These are phyloP conservation scores for Nepenthes alata DNA, from an alignment of 179 eudicot species.

Conservation along the genomic window DNA sequence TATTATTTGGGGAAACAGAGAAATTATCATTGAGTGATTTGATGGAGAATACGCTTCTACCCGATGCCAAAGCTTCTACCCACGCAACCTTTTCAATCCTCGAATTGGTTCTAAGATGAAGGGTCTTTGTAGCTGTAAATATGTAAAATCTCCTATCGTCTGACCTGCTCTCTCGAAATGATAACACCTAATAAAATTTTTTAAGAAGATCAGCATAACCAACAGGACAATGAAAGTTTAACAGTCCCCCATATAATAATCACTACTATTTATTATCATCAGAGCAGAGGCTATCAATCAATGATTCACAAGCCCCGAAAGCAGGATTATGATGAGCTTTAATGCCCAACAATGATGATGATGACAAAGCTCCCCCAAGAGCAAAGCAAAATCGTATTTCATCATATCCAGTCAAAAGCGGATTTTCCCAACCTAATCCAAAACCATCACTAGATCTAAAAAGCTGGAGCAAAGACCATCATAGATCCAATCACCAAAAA, in stretches of 20 bases:
- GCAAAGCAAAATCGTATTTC: no score
- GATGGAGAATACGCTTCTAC: conserved; percentile 35
- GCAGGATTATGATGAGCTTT: background rate
- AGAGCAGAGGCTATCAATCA: background rate
- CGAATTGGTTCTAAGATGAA: conserved; percentile 70
- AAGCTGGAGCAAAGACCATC: no score
- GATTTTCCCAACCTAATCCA: no score
- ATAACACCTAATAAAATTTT: conserved; percentile 41
- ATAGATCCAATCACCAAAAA: no score
- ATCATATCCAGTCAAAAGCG: no score
- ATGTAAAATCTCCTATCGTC: conserved; percentile 71
- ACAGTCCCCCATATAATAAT: no score
- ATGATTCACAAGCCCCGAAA: no score
- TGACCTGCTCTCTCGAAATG: conserved; percentile 78
- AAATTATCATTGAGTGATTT: conserved; percentile 40
- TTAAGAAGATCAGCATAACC: no score
- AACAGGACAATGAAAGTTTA: no score
- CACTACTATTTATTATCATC: no score
- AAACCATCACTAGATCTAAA: no score
- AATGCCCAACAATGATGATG: background rate
- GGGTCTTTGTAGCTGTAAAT: conserved; percentile 88
- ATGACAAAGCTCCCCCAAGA: no score
- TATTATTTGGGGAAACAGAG: conserved; percentile 26
- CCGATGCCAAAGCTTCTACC: conserved; percentile 65
- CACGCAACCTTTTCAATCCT: conserved; percentile 57